Evolutionary conservation across 2,329 filamentous ascomycete species (phyloP).

Genomic region (Penicillium sp.): DNA sequence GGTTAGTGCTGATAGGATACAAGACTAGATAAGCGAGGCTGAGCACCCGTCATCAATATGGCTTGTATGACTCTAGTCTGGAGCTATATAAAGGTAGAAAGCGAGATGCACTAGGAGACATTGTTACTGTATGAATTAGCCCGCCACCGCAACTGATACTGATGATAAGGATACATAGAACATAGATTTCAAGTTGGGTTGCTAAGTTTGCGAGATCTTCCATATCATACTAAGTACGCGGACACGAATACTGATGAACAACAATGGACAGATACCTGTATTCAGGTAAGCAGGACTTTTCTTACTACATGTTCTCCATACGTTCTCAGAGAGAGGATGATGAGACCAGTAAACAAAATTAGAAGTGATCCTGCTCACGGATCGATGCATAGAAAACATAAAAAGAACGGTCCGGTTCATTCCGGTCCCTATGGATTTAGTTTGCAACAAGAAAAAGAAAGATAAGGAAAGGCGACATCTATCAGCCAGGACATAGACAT

Average conservation of each 20-base stretch:
- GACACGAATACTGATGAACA: not conserved
- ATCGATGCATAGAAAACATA: slow-evolving; percentile 9
- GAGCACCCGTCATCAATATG: too few relatives aligned
- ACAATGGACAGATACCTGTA: too few relatives aligned
- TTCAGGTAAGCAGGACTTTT: too few relatives aligned
- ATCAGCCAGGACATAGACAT: slow-evolving; percentile 4
- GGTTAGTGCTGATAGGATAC: too few relatives aligned
- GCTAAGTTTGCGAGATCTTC: not conserved
- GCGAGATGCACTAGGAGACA: too few relatives aligned
- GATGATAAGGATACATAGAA: too few relatives aligned
- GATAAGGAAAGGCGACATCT: slow-evolving; percentile 4
- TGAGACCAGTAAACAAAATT: not conserved
- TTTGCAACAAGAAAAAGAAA: not conserved
- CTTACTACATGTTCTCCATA: not conserved
- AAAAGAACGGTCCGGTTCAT: slow-evolving; percentile 17
- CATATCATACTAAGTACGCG: not conserved
- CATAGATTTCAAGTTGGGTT: not conserved
- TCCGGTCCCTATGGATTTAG: slow-evolving; percentile 12
- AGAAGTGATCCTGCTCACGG: not conserved
- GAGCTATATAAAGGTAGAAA: too few relatives aligned
- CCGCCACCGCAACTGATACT: too few relatives aligned
- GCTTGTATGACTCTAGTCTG: rapidly evolving
- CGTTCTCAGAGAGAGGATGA: not conserved
- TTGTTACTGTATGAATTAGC: too few relatives aligned
- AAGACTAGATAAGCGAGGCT: too few relatives aligned